Evolutionary conservation across 345 rosid genomes (phyloP).

Genomic region (Eucalyptus regnans): DNA sequence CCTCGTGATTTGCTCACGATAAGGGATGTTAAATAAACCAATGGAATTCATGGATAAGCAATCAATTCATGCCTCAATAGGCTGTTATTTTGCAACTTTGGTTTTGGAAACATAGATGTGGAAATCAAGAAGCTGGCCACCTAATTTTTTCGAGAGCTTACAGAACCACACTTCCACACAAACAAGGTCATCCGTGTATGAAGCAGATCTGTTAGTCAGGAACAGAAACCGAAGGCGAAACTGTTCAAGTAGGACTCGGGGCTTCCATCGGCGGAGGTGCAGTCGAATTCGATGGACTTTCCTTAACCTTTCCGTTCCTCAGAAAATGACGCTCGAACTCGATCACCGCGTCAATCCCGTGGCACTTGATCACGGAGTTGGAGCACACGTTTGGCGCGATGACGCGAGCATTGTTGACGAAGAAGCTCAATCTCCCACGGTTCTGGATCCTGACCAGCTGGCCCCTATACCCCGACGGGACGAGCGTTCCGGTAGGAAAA

Average conservation of each 20-base stretch:
- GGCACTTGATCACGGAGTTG: neutral
- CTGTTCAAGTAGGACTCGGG: neutral
- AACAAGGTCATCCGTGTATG: neutral
- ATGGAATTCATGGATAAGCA: neutral
- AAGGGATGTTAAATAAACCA: neutral
- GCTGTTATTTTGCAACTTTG: neutral
- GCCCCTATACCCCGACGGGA: neutral
- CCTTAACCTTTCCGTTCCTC: neutral
- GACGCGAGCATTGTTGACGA: neutral
- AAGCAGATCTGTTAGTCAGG: neutral
- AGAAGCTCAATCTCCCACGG: neutral
- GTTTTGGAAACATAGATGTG: neutral
- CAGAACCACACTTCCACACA: neutral
- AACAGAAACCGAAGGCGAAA: neutral
- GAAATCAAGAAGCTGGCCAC: neutral
- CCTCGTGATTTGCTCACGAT: neutral
- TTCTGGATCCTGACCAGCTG: neutral
- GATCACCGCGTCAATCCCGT: neutral
- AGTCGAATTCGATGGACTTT: neutral
- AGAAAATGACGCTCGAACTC: neutral
- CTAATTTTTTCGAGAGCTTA: neutral
- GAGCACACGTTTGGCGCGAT: neutral
- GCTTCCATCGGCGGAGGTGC: neutral
- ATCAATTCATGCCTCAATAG: neutral
- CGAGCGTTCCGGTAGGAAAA: neutral